A percentile compares a stretch with the other conserved stretches of the same genome.
Conservation (phyloP, 139 green algal species). For the Chlamydomonas eustigma region DNA sequence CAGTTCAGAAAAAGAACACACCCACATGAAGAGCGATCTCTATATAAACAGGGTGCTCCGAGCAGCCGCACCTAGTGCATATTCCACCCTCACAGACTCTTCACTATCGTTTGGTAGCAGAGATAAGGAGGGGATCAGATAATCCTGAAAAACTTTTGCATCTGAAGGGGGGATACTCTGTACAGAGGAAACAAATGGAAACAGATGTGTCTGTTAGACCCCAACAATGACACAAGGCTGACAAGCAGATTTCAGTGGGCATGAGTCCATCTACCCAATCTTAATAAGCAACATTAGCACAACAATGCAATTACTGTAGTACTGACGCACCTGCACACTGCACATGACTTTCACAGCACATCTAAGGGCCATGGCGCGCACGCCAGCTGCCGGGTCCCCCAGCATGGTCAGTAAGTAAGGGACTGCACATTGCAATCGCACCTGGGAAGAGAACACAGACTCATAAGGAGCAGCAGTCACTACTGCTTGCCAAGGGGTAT, state of each 20-base stretch:
- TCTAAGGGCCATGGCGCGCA: constrained; percentile 55
- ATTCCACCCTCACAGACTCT: constrained; percentile 77
- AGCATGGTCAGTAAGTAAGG: constrained; percentile 80
- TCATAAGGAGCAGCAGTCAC: constrained; percentile 2
- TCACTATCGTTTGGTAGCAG: constrained; percentile 81
- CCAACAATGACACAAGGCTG: constrained; percentile 1
- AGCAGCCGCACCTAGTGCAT: constrained; percentile 44
- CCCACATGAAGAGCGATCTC: too few species aligned
- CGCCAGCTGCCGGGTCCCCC: constrained; percentile 26
- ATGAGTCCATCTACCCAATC: too few species aligned
- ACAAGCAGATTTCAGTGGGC: background rate
- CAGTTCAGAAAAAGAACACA: too few species aligned
- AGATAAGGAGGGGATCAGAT: constrained; percentile 87
- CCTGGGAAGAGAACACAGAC: constrained; percentile 14
- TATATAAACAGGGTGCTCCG: too few species aligned
- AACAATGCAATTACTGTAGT: too few species aligned
- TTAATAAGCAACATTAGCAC: too few species aligned
- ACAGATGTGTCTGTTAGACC: background rate
- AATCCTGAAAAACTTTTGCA: constrained; percentile 72
- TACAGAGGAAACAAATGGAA: background rate
- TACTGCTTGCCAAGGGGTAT: background rate
- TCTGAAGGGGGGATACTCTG: constrained; percentile 4
- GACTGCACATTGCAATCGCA: constrained; percentile 73
- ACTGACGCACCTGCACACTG: constrained; percentile 31
- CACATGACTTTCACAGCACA: constrained; percentile 42